phyloP scores from a whole-genome alignment of 129 eudicot genomes.

The Saposhnikovia divaricata region DNA sequence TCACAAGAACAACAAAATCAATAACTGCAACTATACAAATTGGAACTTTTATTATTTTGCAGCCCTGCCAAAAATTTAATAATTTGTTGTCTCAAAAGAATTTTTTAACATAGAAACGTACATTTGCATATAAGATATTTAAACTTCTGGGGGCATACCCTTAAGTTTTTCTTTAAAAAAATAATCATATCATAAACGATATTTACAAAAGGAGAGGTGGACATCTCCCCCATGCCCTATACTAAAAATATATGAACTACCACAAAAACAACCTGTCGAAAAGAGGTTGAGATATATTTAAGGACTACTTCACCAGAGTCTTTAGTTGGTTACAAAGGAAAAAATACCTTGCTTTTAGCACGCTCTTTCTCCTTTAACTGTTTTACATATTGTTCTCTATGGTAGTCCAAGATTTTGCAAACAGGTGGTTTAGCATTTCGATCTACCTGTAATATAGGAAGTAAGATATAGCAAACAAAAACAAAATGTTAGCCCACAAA shows the following conservation, averaged over 20 bases:
- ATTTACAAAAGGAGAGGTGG: not conserved
- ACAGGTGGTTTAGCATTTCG: slow-evolving; percentile 63
- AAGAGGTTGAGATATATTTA: not conserved
- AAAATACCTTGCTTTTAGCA: slow-evolving; percentile 50
- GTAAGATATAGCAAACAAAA: not conserved
- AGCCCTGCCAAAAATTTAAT: not conserved
- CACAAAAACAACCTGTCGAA: not conserved
- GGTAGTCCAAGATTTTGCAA: slow-evolving; percentile 73
- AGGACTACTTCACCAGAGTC: not conserved
- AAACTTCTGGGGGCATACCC: not conserved
- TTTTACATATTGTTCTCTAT: slow-evolving; percentile 44
- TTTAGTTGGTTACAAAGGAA: not conserved
- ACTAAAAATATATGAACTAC: not conserved
- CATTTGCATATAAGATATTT: not conserved
- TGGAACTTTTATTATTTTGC: not conserved
- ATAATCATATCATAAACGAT: too few species aligned
- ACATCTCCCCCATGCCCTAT: not conserved
- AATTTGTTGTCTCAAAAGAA: not conserved
- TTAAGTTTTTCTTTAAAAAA: not conserved
- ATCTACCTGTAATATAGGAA: slow-evolving; percentile 46
- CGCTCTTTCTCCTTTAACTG: slow-evolving; percentile 48
- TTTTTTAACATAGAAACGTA: too few species aligned
- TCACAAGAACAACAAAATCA: not conserved
- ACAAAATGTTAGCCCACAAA: not conserved
- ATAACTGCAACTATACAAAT: not conserved